Evolutionary conservation across 2,329 filamentous ascomycete genomes (phyloP).

Genomic region (Cladosporium sp.): DNA sequence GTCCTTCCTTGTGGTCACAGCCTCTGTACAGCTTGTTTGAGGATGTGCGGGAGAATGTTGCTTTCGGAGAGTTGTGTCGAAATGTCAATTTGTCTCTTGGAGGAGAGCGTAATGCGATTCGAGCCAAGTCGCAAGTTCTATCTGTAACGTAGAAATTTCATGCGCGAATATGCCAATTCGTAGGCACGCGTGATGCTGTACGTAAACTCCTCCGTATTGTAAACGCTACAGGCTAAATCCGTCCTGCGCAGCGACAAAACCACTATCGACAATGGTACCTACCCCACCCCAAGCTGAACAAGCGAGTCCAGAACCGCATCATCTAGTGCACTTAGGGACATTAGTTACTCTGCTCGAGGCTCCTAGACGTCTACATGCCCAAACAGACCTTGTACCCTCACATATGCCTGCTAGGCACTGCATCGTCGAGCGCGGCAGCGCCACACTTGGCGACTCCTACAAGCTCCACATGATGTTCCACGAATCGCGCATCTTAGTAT

Average conservation of each 20-base stretch:
- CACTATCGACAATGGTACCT: neutral
- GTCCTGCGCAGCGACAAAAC: neutral
- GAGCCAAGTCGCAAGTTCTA: constrained; percentile 20
- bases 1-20: constrained; percentile 46
- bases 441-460: neutral
- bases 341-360: neutral
- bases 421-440: neutral
- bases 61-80: neutral
- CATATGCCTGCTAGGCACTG: neutral
- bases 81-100: constrained; percentile 31
- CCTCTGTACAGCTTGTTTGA: constrained; percentile 42
- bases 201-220: neutral
- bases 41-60: constrained; percentile 25
- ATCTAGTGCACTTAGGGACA: neutral
- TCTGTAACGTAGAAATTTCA: constrained; percentile 39
- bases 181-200: constrained; percentile 29
- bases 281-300: neutral
- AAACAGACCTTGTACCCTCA: neutral
- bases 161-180: no score
- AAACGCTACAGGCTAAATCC: neutral
- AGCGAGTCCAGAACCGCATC: neutral
- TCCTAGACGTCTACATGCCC: neutral
- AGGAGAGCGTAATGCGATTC: constrained; percentile 13
- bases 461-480: constrained; percentile 12
- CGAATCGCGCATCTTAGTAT: neutral